Evolutionary conservation across 768 basidiomycete genomes (phyloP), one percentile per base, ranked within the genome.

Genomic region (Cystoderma amianthinum): DNA sequence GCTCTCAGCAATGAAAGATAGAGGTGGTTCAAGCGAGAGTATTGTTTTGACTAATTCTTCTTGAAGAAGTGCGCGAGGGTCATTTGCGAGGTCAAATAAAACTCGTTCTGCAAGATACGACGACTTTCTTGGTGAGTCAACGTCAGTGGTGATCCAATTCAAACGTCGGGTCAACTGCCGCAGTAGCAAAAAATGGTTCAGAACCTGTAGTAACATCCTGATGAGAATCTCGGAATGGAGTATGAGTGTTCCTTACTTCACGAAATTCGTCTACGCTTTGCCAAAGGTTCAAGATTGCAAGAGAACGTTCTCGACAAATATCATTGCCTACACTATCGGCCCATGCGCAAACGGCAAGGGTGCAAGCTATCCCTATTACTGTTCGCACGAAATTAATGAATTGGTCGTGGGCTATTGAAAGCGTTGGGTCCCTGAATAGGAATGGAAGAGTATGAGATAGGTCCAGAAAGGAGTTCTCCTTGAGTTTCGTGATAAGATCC

Each of bases 281-380:
- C 82, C 82, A 85, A 17, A 84, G 43, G 4, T 73, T 69, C 39
- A 89, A 44, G 12, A 88, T 67, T 5, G 72, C 76, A 5, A 89
- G 60, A 1, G 75, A 67, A 36, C 80, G 72, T 50, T 85, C 80
- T 9, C 82, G 72, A 51, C 82, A 83, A 10, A 60, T 60, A 43
- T 76, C 71, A 41, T 80, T 74, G 1, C 80, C 81, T 15, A 85
- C 62, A 55, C 84, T 85, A 50, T 89, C 87, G 10, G 86, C 76
- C 82, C 85, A 91, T 2, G 84, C 82, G 52, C 81, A 82, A 23
- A 84, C 82, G 2, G 78, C 78, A 11, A 90, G 60, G 11, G 86
- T 76, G 38, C 71, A 68, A 2, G 79, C 69, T 5, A 88, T 69
- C 1, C 87, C 87, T 36, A 88, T 60, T 46, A 74, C 78, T 0